Conservation (phyloP, 345 rosid genomes). For the Melastoma malabathricum region DNA sequence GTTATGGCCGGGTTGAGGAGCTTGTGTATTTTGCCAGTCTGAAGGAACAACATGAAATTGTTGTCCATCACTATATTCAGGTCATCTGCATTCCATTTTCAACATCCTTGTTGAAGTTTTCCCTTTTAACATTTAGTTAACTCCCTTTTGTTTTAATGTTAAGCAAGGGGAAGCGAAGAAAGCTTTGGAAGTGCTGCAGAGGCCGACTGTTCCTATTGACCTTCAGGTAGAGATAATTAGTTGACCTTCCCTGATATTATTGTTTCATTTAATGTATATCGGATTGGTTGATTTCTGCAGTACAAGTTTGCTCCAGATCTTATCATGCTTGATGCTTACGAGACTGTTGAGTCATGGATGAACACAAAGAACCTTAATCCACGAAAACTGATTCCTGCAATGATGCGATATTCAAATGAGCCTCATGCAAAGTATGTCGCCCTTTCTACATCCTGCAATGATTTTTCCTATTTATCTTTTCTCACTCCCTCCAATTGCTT, state of each 20-base stretch:
- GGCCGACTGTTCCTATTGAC: constrained; percentile 70
- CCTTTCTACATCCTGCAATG: background rate
- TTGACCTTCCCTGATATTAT: background rate
- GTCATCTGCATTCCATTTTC: constrained; percentile 21
- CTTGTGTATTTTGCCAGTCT: constrained; percentile 89
- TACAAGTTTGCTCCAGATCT: constrained; percentile 95
- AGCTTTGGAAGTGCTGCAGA: constrained; percentile 81
- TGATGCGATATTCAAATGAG: constrained; percentile 99
- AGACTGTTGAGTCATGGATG: constrained; percentile 99
- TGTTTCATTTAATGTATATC: constrained; percentile 1
- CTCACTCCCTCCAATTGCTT: constrained; percentile 5
- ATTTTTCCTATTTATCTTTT: background rate
- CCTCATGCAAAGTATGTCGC: constrained; percentile 90
- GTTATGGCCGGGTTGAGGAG: constrained; percentile 95
- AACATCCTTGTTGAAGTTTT: constrained; percentile 3
- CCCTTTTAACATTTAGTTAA: background rate
- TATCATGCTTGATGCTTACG: constrained; percentile 91
- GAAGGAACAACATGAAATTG: constrained; percentile 90
- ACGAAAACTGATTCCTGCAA: constrained; percentile 87
- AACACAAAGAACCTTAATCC: constrained; percentile 73
- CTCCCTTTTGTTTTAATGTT: constrained; percentile 10
- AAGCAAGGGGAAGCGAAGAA: constrained; percentile 98
- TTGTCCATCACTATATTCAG: constrained; percentile 84
- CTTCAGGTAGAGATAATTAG: constrained; percentile 52
- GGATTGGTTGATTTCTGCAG: constrained; percentile 33